These are phyloP conservation scores for Parsonsia alboflavescens DNA, from an alignment of 257 asterid genomes.

Conservation along the genomic window DNA sequence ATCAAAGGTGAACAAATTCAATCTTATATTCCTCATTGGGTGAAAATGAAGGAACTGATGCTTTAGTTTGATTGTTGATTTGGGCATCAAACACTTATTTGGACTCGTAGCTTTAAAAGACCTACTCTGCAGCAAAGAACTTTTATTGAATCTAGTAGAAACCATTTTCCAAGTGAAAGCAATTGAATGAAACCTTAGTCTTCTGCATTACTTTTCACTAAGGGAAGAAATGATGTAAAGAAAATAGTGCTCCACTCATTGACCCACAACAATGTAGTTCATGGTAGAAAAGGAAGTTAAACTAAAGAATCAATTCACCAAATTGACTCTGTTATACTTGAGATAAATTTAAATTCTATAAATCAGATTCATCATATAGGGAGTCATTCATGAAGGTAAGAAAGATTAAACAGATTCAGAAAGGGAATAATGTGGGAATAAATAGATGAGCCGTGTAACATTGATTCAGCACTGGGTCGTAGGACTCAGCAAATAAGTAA, in stretches of 20 bases:
- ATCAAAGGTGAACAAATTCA: not conserved
- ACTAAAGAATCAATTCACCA: not conserved
- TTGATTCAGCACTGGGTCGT: not conserved
- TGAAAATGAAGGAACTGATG: not conserved
- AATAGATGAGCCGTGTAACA: not conserved
- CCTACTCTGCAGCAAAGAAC: not conserved
- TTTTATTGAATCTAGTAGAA: too few species aligned
- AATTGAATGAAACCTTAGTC: not conserved
- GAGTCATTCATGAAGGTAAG: not conserved
- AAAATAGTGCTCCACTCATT: not conserved
- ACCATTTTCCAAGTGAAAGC: not conserved
- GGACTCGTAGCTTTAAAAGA: not conserved
- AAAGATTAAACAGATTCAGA: not conserved
- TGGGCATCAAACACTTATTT: not conserved
- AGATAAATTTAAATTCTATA: too few species aligned
- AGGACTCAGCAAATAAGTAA: too few species aligned
- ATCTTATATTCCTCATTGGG: not conserved
- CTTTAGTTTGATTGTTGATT: not conserved
- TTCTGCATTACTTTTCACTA: not conserved
- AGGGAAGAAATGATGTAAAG: not conserved
- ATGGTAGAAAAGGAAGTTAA: not conserved
- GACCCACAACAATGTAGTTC: not conserved
- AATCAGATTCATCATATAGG: not conserved
- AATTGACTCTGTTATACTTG: not conserved
- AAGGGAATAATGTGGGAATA: not conserved